Evolutionary conservation across 257 asterid species (phyloP).

Genomic region (Gardenia jasminoides): DNA sequence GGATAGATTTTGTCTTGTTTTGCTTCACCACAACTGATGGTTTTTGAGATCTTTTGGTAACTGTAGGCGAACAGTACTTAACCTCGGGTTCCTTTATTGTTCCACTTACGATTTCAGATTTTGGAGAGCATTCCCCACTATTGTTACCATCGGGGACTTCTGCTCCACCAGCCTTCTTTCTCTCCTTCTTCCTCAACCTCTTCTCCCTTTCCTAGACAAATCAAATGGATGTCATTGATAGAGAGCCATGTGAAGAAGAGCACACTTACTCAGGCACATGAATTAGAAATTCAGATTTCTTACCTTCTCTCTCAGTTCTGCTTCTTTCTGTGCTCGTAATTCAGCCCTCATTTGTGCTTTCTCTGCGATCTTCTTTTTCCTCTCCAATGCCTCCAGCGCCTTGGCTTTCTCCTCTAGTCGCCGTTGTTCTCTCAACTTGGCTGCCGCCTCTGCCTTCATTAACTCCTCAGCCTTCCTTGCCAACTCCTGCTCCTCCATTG

Average conservation of each 20-base stretch:
- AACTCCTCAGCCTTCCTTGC: constrained; percentile 59
- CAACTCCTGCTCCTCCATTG: constrained; percentile 57
- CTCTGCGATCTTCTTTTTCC: constrained; percentile 81
- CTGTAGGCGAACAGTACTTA: constrained; percentile 32
- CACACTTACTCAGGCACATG: background rate
- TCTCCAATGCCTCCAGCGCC: constrained; percentile 87
- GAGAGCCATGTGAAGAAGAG: background rate
- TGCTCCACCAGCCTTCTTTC: constrained; percentile 49
- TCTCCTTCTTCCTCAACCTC: constrained; percentile 83
- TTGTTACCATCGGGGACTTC: constrained; percentile 41
- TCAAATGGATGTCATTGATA: constrained; percentile 9
- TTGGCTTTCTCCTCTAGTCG: constrained; percentile 28
- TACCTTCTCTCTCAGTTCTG: constrained; percentile 89
- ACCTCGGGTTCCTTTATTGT: constrained; percentile 42
- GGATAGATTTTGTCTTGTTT: constrained; percentile 58
- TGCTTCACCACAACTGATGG: constrained; percentile 44
- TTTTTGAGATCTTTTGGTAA: constrained; percentile 44
- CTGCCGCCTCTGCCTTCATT: constrained; percentile 49
- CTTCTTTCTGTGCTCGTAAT: constrained; percentile 74
- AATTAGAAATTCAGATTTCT: constrained; percentile 1
- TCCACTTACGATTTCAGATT: constrained; percentile 43
- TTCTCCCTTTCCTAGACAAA: constrained; percentile 78
- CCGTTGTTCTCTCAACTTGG: constrained; percentile 65
- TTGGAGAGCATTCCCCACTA: constrained; percentile 36
- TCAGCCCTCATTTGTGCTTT: constrained; percentile 74